Evolutionary conservation across 331 rosid species (phyloP), one percentile per base, ranked within the genome.

Genomic region (Rhamnella rubrinervis): DNA sequence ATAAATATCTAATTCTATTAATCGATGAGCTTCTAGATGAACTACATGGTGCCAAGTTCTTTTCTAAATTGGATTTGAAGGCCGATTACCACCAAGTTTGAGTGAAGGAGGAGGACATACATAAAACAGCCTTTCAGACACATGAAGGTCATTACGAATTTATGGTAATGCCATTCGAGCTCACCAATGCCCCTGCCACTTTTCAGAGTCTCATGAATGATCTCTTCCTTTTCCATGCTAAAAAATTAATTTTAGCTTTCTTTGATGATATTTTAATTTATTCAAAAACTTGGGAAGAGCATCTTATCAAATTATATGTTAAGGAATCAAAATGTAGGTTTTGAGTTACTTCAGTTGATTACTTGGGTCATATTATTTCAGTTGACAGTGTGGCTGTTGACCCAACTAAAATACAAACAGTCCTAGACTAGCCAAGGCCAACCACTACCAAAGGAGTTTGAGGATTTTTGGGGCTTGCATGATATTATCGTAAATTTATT

Each of bases 41-140:
- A 31, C 1, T 52, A 0, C 26, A 38, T 51, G 18, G 71, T 0
- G 8, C 26, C 0, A 0, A 0, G 0, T 6, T 28, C 0, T 52
- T 52, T 3, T 13, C 71, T 11, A 66, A 66, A 41, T 0, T 66
- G 1, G 61, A 66, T 13, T 19, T 66, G 2, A 0, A 18, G 0
- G 12, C 71, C 8, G 11, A 18, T 0, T 66, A 66, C 7, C 71
- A 66, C 1, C 71, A 66, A 10, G 28, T 52, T 1, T 0, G 35
- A 0, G 52, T 66, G 50, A 6, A 17, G 0, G 6, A 18, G 13
- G 1, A 7, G 3, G 71, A 52, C 9, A 37, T 66, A 0, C 15
- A 6, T 2, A 66, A 66, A 3, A 50, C 28, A 1, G 31, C 35
- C 0, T 66, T 66, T 9, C 6, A 26, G 3, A 66, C 61, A 0